Conservation (phyloP, 306 rosid genomes). For the Quercus wislizeni region DNA sequence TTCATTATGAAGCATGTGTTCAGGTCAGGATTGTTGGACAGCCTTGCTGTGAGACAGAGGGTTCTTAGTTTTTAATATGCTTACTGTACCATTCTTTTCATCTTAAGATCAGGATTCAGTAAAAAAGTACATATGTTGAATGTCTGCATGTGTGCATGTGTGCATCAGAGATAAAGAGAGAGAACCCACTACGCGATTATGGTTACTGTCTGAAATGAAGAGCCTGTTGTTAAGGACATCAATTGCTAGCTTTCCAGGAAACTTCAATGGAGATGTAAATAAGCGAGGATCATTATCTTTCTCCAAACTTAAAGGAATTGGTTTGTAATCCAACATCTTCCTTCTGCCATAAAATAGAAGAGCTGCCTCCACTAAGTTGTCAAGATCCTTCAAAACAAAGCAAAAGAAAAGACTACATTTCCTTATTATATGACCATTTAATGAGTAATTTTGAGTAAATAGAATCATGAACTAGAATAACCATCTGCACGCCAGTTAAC, state of each 20-base stretch:
- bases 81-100: background rate
- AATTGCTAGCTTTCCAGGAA: slow-evolving; percentile 92
- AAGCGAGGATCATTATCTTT: slow-evolving; percentile 89
- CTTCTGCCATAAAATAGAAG: slow-evolving; percentile 74
- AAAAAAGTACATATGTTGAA: background rate
- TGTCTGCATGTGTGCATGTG: background rate
- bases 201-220: slow-evolving; percentile 96
- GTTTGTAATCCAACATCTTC: slow-evolving; percentile 64
- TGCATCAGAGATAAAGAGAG: slow-evolving; percentile 14
- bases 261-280: slow-evolving; percentile 79
- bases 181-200: slow-evolving; percentile 79
- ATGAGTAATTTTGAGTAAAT: background rate
- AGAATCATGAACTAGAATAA: background rate
- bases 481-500: background rate
- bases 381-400: slow-evolving; percentile 70
- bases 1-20: background rate
- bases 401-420: background rate
- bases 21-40: background rate
- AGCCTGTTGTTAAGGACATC: slow-evolving; percentile 89
- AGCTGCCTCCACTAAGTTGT: slow-evolving; percentile 92
- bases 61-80: background rate
- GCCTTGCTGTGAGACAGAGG: background rate
- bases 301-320: slow-evolving; percentile 70
- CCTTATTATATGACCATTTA: slow-evolving; percentile 11
- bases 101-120: slow-evolving; percentile 8